These are phyloP conservation scores for Haplosporangium sp. DNA, from an alignment of 371 early-diverging fungal genomes.

Conservation along the genomic window DNA sequence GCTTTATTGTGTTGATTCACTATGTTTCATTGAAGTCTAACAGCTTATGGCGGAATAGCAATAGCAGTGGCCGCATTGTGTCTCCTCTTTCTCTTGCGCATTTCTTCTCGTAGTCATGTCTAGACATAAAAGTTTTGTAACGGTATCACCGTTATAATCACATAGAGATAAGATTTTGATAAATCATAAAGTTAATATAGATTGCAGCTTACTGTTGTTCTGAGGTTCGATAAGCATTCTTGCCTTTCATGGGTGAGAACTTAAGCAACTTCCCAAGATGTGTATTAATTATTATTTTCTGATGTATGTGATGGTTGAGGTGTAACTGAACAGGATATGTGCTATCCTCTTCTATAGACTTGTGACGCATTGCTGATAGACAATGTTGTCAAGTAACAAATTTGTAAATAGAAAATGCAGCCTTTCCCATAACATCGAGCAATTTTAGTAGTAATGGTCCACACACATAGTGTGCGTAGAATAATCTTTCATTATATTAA, in stretches of 20 bases:
- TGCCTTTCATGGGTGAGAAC: slow-evolving; percentile 14
- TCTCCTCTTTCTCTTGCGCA: slow-evolving; percentile 15
- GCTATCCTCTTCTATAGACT: too few relatives aligned
- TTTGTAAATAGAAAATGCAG: too few relatives aligned
- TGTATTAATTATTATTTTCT: not conserved
- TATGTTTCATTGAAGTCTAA: not conserved
- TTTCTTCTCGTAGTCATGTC: slow-evolving; percentile 2
- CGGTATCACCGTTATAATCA: not conserved
- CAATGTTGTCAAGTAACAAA: too few relatives aligned
- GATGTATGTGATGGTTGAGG: not conserved
- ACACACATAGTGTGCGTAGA: too few relatives aligned
- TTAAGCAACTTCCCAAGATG: slow-evolving; percentile 18
- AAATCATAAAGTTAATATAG: too few relatives aligned
- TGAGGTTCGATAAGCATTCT: slow-evolving; percentile 4
- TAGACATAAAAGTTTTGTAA: not conserved
- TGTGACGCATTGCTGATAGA: too few relatives aligned
- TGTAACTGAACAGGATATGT: not conserved
- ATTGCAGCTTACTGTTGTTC: slow-evolving; percentile 14
- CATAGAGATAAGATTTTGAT: not conserved
- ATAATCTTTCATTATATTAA: too few relatives aligned
- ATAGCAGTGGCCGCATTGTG: not conserved
- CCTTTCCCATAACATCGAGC: too few relatives aligned
- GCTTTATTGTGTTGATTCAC: not conserved
- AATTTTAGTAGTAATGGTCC: too few relatives aligned
- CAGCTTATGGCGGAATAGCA: not conserved